A percentile compares a stretch with the other conserved stretches of the same genome.
phyloP scores from a whole-genome alignment of 768 basidiomycete species.

The Tricholoma terreum region DNA sequence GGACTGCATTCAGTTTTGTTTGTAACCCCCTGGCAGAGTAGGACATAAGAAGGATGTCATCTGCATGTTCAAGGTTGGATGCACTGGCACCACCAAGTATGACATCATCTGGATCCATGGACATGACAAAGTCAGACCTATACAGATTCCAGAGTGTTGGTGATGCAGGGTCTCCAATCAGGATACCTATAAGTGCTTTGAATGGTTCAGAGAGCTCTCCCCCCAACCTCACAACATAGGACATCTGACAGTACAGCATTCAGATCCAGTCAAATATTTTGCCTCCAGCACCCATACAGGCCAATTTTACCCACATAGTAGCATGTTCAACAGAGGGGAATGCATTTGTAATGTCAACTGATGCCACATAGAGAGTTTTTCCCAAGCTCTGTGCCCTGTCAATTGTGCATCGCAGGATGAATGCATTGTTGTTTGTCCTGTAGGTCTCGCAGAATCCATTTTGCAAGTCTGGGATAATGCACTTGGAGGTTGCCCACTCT shows the following conservation, averaged over 20 bases:
- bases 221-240: conserved; percentile 12
- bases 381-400: conserved; percentile 16
- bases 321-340: conserved; percentile 32
- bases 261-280: conserved; percentile 27
- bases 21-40: conserved; percentile 16
- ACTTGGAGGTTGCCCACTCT: background rate
- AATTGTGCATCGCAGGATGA: conserved; percentile 20
- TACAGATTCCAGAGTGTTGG: conserved; percentile 25
- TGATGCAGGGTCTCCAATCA: conserved; percentile 26
- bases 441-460: conserved; percentile 28
- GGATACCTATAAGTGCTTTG: conserved; percentile 19
- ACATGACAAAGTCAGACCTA: conserved; percentile 18
- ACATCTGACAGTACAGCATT: conserved; percentile 20
- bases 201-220: conserved; percentile 13
- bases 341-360: conserved; percentile 29
- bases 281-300: conserved; percentile 18
- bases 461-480: conserved; percentile 24
- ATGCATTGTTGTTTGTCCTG: conserved; percentile 28
- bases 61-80: conserved; percentile 24
- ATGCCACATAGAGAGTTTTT: conserved; percentile 18
- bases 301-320: conserved; percentile 30
- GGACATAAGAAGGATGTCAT: conserved; percentile 23
- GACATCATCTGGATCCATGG: conserved; percentile 13
- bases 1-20: conserved; percentile 12
- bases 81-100: conserved; percentile 7